phyloP scores from a whole-genome alignment of 345 rosid genomes.

The Microthlaspi erraticum region DNA sequence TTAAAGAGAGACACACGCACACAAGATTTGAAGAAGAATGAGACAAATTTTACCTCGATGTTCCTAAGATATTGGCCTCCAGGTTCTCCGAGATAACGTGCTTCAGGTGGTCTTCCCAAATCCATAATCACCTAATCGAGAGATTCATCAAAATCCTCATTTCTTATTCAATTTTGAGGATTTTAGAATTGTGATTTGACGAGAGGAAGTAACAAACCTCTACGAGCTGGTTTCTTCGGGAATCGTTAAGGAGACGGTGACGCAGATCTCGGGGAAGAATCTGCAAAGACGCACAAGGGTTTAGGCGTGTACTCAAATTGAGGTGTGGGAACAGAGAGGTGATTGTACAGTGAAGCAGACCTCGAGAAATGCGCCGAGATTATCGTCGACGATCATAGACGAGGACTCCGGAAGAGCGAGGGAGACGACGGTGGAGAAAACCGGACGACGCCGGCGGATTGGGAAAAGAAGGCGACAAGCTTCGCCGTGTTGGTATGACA shows the following conservation, averaged over 20 bases:
- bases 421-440: conserved; percentile 1
- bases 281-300: conserved; percentile 30
- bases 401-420: conserved; percentile 34
- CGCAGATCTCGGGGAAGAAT: conserved; percentile 65
- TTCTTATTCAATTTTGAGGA: background rate
- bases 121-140: conserved; percentile 57
- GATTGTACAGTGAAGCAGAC: conserved; percentile 39
- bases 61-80: conserved; percentile 59
- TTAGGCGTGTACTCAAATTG: background rate
- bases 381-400: conserved; percentile 50
- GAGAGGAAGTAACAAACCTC: conserved; percentile 49
- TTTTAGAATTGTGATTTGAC: background rate
- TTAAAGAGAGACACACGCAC: background rate
- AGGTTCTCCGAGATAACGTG: conserved; percentile 63
- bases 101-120: conserved; percentile 67
- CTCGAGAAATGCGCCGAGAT: conserved; percentile 54
- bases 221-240: conserved; percentile 56
- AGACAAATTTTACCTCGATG: conserved; percentile 51
- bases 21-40: background rate
- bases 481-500: background rate
- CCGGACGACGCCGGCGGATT: conserved; percentile 14
- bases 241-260: conserved; percentile 52
- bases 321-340: background rate
- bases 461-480: conserved; percentile 26
- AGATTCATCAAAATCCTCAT: background rate